Percentiles rank a stretch among this genome's conserved stretches.
Evolutionary conservation across 345 rosid genomes (phyloP).

Genomic region (Aethionema arabicum): DNA sequence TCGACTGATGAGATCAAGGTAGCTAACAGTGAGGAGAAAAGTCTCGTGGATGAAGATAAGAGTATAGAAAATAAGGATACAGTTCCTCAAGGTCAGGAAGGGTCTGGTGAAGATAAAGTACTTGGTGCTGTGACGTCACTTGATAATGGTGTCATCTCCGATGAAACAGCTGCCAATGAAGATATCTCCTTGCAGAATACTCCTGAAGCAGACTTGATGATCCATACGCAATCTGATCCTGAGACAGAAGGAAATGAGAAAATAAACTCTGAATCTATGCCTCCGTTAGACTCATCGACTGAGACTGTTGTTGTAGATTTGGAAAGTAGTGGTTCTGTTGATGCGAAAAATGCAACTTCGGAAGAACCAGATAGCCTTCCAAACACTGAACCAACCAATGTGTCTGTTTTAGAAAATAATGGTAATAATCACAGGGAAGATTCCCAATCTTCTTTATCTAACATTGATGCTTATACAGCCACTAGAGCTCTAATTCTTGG

Average conservation of each 20-base stretch:
- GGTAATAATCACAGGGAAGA: slow-evolving; percentile 32
- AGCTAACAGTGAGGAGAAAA: slow-evolving; percentile 33
- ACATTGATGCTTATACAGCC: slow-evolving; percentile 26
- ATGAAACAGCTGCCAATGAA: slow-evolving; percentile 33
- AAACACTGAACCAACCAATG: slow-evolving; percentile 35
- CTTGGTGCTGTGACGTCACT: slow-evolving; percentile 32
- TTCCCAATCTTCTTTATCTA: slow-evolving; percentile 37
- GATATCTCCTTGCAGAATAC: slow-evolving; percentile 35
- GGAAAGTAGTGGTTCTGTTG: slow-evolving; percentile 36
- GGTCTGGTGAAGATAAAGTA: slow-evolving; percentile 35
- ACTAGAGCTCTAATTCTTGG: slow-evolving; percentile 33
- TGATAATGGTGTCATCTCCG: slow-evolving; percentile 31
- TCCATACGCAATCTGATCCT: slow-evolving; percentile 38
- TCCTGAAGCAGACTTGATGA: slow-evolving; percentile 37
- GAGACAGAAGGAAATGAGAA: slow-evolving; percentile 25
- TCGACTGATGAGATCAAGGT: slow-evolving; percentile 37
- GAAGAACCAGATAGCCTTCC: slow-evolving; percentile 37
- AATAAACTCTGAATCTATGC: slow-evolving; percentile 31
- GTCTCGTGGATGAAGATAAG: slow-evolving; percentile 33
- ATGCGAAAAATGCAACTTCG: slow-evolving; percentile 35
- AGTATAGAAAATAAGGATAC: slow-evolving; percentile 39
- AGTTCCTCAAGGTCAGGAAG: slow-evolving; percentile 39
- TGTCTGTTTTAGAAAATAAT: slow-evolving; percentile 34
- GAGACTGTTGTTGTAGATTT: slow-evolving; percentile 39
- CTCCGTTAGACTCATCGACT: slow-evolving; percentile 37